Evolutionary conservation across 2,329 filamentous ascomycete species (phyloP).

Genomic region (Penicillium sp.): DNA sequence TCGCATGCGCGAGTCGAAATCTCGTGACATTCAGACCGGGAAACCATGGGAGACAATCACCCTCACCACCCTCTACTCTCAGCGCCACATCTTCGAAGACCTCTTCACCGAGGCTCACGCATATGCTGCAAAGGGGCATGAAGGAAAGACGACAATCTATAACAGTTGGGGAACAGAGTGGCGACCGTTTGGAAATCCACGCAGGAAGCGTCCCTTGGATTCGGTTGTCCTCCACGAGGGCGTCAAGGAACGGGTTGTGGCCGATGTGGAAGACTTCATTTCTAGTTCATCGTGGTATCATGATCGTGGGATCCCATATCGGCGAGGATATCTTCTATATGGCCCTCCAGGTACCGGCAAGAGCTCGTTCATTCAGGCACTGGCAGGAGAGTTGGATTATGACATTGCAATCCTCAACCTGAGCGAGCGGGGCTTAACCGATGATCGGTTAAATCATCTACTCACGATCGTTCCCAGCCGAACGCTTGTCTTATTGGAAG

Average conservation of each 20-base stretch:
- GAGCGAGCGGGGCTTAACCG: constrained; percentile 81
- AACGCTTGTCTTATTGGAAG: constrained; percentile 79
- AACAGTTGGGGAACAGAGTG: constrained; percentile 80
- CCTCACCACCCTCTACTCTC: constrained; percentile 83
- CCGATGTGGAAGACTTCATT: constrained; percentile 79
- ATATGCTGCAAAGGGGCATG: constrained; percentile 71
- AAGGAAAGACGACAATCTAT: constrained; percentile 92
- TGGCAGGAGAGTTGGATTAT: constrained; percentile 89
- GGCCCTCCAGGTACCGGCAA: constrained; percentile 89
- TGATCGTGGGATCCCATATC: constrained; percentile 90
- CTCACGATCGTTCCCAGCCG: constrained; percentile 79
- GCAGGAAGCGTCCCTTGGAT: constrained; percentile 78
- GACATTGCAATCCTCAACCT: constrained; percentile 90
- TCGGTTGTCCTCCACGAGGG: constrained; percentile 84
- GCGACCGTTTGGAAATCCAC: constrained; percentile 76
- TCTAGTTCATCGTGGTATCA: constrained; percentile 80
- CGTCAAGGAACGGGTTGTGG: constrained; percentile 74
- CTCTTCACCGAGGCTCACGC: constrained; percentile 83
- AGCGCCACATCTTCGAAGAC: constrained; percentile 83
- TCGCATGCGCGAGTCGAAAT: constrained; percentile 78
- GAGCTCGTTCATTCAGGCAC: constrained; percentile 91
- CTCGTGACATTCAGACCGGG: constrained; percentile 72
- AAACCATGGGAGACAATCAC: constrained; percentile 93
- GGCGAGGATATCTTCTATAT: constrained; percentile 81
- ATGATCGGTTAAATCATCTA: constrained; percentile 81